Evolutionary conservation across 768 basidiomycete species (phyloP).

Genomic region (Leucogyrophana mollusca): DNA sequence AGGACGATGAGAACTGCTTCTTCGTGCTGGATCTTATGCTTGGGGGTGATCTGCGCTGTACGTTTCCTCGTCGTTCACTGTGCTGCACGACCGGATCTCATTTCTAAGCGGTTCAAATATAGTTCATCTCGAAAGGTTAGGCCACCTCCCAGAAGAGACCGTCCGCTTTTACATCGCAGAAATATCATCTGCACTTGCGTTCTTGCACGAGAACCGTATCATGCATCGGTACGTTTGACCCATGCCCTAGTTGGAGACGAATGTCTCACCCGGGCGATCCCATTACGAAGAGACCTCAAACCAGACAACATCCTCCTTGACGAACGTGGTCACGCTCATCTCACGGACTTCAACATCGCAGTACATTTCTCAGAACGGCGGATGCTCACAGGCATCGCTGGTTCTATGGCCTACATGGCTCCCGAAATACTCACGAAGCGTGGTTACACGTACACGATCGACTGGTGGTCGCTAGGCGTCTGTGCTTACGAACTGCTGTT

Average conservation of each 20-base stretch:
- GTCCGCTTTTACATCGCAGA: conserved; percentile 91
- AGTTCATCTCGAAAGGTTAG: conserved; percentile 90
- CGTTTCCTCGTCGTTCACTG: conserved; percentile 28
- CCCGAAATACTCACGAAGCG: conserved; percentile 87
- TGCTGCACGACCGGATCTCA: background rate
- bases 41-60: conserved; percentile 92
- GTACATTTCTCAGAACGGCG: conserved; percentile 91
- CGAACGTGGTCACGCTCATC: conserved; percentile 91
- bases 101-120: background rate
- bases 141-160: conserved; percentile 68
- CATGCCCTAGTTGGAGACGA: background rate
- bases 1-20: conserved; percentile 98
- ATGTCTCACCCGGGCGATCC: background rate
- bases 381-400: conserved; percentile 86
- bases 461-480: conserved; percentile 97
- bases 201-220: conserved; percentile 89
- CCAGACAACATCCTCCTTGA: conserved; percentile 98
- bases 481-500: conserved; percentile 92
- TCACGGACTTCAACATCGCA: conserved; percentile 98
- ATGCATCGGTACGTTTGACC: conserved; percentile 80
- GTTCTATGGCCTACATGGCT: conserved; percentile 99
- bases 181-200: conserved; percentile 82
- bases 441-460: conserved; percentile 91
- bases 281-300: conserved; percentile 75
- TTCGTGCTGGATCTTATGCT: conserved; percentile 98